A percentile compares a stretch with the other conserved stretches of the same genome.
phyloP scores from a whole-genome alignment of 108 stramenopile species.

The Hondaea fermentalgiana region DNA sequence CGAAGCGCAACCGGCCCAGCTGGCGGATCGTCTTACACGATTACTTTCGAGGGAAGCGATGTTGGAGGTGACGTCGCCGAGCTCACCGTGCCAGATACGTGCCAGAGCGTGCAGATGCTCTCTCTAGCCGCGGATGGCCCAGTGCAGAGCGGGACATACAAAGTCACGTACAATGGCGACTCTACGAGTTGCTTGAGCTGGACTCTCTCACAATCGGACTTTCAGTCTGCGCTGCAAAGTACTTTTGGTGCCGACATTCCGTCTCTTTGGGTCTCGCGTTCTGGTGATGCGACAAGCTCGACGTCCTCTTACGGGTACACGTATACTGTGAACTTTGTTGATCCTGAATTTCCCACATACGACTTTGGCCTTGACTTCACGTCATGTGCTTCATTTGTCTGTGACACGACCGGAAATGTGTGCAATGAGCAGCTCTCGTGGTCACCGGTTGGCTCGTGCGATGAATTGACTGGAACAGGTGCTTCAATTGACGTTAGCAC shows the following conservation, averaged over 20 bases:
- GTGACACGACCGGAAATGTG: neutral
- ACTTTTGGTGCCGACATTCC: neutral
- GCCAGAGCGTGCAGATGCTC: neutral
- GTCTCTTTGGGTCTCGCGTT: neutral
- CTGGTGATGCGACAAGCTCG: neutral
- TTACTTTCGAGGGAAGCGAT: slow-evolving; percentile 47
- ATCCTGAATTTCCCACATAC: neutral
- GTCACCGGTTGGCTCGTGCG: neutral
- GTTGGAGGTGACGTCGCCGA: slow-evolving; percentile 55
- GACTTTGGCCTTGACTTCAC: neutral
- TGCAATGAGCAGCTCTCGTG: neutral
- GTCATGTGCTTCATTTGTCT: neutral
- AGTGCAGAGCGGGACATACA: neutral
- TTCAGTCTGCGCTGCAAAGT: neutral
- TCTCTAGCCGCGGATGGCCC: neutral
- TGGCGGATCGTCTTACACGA: slow-evolving; percentile 56
- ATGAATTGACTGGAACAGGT: neutral
- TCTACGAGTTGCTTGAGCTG: neutral
- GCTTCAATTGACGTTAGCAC: neutral
- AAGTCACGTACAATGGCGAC: neutral
- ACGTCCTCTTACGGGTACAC: neutral
- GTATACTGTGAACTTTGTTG: neutral
- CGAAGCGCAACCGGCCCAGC: slow-evolving; percentile 47
- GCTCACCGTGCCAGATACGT: slow-evolving; percentile 13
- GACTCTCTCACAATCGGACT: neutral